Percentiles rank a stretch among this genome's conserved stretches.
Conservation (phyloP, 192 early-diverging fungal genomes). For the Gigaspora rosea region DNA sequence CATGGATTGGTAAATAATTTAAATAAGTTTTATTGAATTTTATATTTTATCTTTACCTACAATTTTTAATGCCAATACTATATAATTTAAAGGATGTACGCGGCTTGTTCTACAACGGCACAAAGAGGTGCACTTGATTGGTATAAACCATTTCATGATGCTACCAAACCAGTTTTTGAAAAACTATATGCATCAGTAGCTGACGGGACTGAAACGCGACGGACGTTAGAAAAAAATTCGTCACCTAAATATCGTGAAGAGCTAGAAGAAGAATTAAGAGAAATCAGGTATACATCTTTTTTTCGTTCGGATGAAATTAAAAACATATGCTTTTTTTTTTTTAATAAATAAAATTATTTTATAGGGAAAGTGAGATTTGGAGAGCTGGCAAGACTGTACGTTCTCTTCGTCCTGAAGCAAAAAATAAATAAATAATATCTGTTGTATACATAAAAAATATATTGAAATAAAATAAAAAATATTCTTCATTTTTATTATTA, state of each 20-base stretch:
- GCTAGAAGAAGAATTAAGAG: slow-evolving; percentile 87
- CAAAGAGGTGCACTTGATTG: slow-evolving; percentile 97
- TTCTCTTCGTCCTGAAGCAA: slow-evolving; percentile 81
- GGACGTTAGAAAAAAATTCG: slow-evolving; percentile 86
- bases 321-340: not conserved
- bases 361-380: slow-evolving; percentile 87
- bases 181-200: slow-evolving; percentile 85
- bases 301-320: not conserved
- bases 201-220: slow-evolving; percentile 84
- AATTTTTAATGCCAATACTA: not conserved
- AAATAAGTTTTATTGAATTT: not conserved
- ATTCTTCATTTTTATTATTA: no score
- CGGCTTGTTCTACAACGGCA: slow-evolving; percentile 96
- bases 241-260: slow-evolving; percentile 89
- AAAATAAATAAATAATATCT: not conserved
- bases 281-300: slow-evolving; percentile 60
- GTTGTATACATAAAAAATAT: not conserved
- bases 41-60: not conserved
- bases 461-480: not conserved
- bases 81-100: slow-evolving; percentile 83
- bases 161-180: slow-evolving; percentile 92
- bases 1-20: slow-evolving; percentile 64
- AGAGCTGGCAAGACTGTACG: slow-evolving; percentile 85
- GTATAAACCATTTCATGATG: slow-evolving; percentile 90
- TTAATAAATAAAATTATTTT: not conserved